phyloP scores from a whole-genome alignment of 1,284 basidiomycete species.

The Veloboletus limbatus region DNA sequence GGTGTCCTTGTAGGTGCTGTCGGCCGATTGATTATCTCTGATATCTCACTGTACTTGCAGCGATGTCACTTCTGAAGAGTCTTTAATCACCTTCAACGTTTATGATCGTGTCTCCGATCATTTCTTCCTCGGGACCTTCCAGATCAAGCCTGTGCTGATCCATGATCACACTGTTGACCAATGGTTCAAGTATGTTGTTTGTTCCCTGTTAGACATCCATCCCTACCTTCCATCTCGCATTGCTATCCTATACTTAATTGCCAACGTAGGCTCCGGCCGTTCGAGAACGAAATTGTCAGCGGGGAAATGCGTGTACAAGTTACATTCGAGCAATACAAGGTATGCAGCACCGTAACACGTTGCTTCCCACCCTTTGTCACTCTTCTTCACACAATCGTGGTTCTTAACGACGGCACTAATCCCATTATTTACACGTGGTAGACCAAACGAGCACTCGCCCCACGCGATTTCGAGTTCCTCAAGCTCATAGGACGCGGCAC shows the following conservation, averaged over 20 bases:
- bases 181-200: slow-evolving; percentile 82
- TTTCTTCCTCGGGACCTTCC: slow-evolving; percentile 87
- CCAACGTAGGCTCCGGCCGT: slow-evolving; percentile 62
- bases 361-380: slow-evolving; percentile 25
- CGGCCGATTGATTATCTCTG: slow-evolving; percentile 10
- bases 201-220: neutral
- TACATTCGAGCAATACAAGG: slow-evolving; percentile 89
- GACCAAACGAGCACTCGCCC: slow-evolving; percentile 81
- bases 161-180: slow-evolving; percentile 96
- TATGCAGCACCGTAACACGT: slow-evolving; percentile 33
- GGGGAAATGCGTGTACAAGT: slow-evolving; percentile 96
- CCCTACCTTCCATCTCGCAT: neutral
- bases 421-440: slow-evolving; percentile 32
- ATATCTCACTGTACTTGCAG: slow-evolving; percentile 42
- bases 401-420: slow-evolving; percentile 20
- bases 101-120: slow-evolving; percentile 91
- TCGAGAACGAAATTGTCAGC: slow-evolving; percentile 78
- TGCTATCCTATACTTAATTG: slow-evolving; percentile 12
- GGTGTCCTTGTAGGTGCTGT: slow-evolving; percentile 83
- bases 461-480: slow-evolving; percentile 96
- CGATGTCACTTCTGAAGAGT: slow-evolving; percentile 92
- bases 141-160: slow-evolving; percentile 86
- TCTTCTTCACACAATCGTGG: slow-evolving; percentile 21
- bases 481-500: slow-evolving; percentile 98
- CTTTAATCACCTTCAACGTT: slow-evolving; percentile 85